Percentiles rank a stretch among this genome's conserved stretches.
Conservation (phyloP, 805 yeast species). For the Yarrowia deformans region DNA sequence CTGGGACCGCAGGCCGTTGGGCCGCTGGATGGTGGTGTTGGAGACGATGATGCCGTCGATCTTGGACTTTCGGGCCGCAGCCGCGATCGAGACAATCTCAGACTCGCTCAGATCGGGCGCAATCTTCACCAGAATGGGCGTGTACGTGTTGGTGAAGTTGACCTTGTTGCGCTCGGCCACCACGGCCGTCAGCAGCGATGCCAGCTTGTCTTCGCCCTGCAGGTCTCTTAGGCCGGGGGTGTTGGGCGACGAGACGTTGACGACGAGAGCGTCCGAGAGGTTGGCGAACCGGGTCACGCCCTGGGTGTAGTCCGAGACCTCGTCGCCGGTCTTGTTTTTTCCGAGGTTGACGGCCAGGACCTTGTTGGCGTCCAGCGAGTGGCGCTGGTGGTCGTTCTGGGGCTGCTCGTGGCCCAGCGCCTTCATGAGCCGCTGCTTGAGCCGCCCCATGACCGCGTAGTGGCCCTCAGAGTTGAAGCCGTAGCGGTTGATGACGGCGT, state of each 20-base stretch:
- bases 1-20: constrained; percentile 63
- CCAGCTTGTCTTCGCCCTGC: constrained; percentile 77
- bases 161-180: constrained; percentile 66
- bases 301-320: constrained; percentile 79
- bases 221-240: constrained; percentile 93
- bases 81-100: constrained; percentile 83
- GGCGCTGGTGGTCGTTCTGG: constrained; percentile 41
- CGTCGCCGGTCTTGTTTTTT: constrained; percentile 91
- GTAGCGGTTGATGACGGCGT: constrained; percentile 91
- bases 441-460: constrained; percentile 69
- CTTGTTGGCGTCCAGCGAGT: constrained; percentile 67
- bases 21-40: constrained; percentile 90
- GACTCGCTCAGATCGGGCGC: constrained; percentile 90
- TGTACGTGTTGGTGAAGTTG: constrained; percentile 52
- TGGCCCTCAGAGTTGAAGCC: constrained; percentile 96
- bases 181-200: constrained; percentile 69
- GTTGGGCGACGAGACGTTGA: constrained; percentile 94
- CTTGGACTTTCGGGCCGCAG: constrained; percentile 73
- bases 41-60: constrained; percentile 93
- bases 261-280: constrained; percentile 85
- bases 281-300: constrained; percentile 86
- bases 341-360: constrained; percentile 86
- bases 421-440: constrained; percentile 67
- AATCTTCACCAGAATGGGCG: constrained; percentile 87
- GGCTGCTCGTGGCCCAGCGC: constrained; percentile 42